These are phyloP conservation scores for Aaosphaeria arxii DNA, from an alignment of 2,329 filamentous ascomycete genomes.

Conservation along the genomic window DNA sequence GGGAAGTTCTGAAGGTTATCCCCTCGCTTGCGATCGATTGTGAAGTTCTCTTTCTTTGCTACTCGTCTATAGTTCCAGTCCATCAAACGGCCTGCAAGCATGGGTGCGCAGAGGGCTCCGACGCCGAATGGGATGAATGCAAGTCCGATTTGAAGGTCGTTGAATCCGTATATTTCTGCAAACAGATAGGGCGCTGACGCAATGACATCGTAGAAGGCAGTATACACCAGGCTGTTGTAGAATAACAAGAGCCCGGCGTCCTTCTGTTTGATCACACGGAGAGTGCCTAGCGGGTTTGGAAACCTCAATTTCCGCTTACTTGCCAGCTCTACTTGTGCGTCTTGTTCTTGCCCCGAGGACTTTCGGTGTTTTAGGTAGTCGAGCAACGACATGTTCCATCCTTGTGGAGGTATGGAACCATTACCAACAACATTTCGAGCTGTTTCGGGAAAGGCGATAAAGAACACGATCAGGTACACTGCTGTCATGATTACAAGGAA, in stretches of 20 bases:
- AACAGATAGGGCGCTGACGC: slow-evolving; percentile 48
- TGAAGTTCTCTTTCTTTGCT: slow-evolving; percentile 59
- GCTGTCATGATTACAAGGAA: slow-evolving; percentile 35
- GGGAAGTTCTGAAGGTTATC: slow-evolving; percentile 49
- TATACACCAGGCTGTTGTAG: slow-evolving; percentile 42
- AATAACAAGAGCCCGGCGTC: slow-evolving; percentile 38
- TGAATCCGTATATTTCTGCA: slow-evolving; percentile 44
- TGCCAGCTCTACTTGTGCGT: slow-evolving; percentile 9
- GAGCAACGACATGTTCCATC: slow-evolving; percentile 21
- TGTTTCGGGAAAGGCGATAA: slow-evolving; percentile 37
- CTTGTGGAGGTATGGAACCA: slow-evolving; percentile 18
- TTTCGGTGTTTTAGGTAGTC: slow-evolving; percentile 27
- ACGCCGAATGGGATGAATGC: slow-evolving; percentile 39
- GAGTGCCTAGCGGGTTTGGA: slow-evolving; percentile 44
- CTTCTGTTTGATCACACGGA: slow-evolving; percentile 40
- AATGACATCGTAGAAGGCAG: slow-evolving; percentile 47
- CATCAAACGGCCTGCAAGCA: slow-evolving; percentile 53
- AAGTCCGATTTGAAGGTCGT: slow-evolving; percentile 46
- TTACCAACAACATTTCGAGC: slow-evolving; percentile 31
- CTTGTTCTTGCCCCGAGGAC: slow-evolving; percentile 7
- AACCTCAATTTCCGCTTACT: slow-evolving; percentile 35
- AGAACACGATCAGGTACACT: slow-evolving; percentile 24
- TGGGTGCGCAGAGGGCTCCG: slow-evolving; percentile 35
- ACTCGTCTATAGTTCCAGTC: slow-evolving; percentile 71
- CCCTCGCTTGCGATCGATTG: slow-evolving; percentile 56